Evolutionary conservation across 129 eudicot genomes (phyloP).

Genomic region (Oenanthe sinensis): DNA sequence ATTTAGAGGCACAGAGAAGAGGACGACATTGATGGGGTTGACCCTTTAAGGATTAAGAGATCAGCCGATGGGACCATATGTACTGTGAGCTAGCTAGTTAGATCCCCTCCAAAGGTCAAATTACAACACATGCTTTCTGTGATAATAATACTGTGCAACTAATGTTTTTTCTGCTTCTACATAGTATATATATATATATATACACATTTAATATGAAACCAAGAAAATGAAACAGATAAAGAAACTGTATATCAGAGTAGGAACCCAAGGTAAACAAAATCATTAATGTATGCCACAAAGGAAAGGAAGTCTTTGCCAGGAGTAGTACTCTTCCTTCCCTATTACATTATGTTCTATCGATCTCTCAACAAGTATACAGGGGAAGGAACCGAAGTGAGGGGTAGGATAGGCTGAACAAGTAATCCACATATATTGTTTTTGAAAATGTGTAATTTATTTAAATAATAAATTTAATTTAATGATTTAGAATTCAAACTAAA

Average conservation of each 20-base stretch:
- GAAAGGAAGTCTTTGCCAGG: not conserved
- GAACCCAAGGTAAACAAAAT: not conserved
- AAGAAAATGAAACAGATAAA: not conserved
- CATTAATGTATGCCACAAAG: not conserved
- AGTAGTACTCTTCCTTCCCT: not conserved
- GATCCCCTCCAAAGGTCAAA: slow-evolving; percentile 4
- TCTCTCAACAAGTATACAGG: too few species aligned
- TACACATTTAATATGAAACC: too few species aligned
- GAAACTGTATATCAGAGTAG: too few species aligned
- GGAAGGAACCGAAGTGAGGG: too few species aligned
- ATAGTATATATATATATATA: too few species aligned
- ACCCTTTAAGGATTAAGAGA: slow-evolving; percentile 1
- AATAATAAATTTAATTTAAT: too few species aligned
- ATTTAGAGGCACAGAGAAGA: not conserved
- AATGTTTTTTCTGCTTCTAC: not conserved
- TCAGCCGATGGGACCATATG: not conserved
- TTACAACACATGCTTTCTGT: slow-evolving; percentile 3
- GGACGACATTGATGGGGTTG: slow-evolving; percentile 10
- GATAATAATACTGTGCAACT: not conserved
- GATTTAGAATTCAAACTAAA: too few species aligned
- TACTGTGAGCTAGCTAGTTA: not conserved
- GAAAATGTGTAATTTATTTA: too few species aligned
- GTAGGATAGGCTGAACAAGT: too few species aligned
- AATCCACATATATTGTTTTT: too few species aligned
- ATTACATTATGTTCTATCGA: too few species aligned